phyloP scores from a whole-genome alignment of 495 filamentous ascomycete species.

The Pyronema omphalodes region DNA sequence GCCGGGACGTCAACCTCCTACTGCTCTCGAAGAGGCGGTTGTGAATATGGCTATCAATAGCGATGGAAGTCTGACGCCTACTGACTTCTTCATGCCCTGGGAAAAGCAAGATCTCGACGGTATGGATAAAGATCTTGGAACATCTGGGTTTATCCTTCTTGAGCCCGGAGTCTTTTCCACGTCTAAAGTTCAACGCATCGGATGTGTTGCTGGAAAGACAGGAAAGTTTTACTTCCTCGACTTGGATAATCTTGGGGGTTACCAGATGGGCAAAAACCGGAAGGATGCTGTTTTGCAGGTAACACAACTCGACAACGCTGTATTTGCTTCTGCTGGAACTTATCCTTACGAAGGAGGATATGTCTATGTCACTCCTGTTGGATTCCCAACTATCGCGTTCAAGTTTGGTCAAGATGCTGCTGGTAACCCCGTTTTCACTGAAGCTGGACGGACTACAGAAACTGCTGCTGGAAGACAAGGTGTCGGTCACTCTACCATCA shows the following conservation, averaged over 20 bases:
- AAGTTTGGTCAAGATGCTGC: constrained; percentile 24
- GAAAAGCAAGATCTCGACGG: constrained; percentile 17
- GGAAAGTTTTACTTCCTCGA: constrained; percentile 24
- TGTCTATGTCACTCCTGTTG: constrained; percentile 28
- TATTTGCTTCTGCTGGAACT: constrained; percentile 27
- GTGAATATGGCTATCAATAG: constrained; percentile 26
- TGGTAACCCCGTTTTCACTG: constrained; percentile 25
- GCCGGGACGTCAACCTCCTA: constrained; percentile 24
- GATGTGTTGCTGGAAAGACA: constrained; percentile 22
- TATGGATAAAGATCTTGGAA: constrained; percentile 24
- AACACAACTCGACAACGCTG: constrained; percentile 22
- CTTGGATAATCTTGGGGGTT: constrained; percentile 22
- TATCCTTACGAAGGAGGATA: constrained; percentile 32
- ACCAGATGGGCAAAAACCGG: constrained; percentile 26
- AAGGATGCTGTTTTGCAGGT: constrained; percentile 27
- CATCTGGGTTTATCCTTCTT: constrained; percentile 26
- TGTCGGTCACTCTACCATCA: constrained; percentile 28
- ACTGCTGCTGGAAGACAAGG: constrained; percentile 25
- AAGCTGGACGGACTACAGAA: constrained; percentile 25
- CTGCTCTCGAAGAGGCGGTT: constrained; percentile 24
- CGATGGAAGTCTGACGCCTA: constrained; percentile 22
- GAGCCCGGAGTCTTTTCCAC: constrained; percentile 26
- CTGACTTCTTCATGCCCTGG: constrained; percentile 19
- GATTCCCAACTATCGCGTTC: constrained; percentile 26
- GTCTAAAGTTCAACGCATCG: constrained; percentile 22